phyloP scores from a whole-genome alignment of 371 early-diverging fungal species.

The Dichotomocladium elegans region DNA sequence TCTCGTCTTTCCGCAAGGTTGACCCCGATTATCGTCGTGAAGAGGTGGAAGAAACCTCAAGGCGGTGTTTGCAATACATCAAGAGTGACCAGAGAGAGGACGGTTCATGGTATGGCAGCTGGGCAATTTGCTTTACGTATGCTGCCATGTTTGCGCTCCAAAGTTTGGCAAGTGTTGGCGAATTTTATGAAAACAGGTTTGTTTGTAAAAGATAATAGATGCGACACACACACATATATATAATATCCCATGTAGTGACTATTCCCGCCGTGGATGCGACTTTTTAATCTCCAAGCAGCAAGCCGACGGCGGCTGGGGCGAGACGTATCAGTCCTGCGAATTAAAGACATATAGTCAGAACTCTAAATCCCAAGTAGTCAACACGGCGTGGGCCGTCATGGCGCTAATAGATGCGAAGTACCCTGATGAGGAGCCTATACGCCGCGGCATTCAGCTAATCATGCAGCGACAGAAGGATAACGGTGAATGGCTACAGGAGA shows the following conservation, averaged over 20 bases:
- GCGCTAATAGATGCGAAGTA: slow-evolving; percentile 88
- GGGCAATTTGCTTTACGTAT: slow-evolving; percentile 98
- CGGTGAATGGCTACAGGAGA: slow-evolving; percentile 96
- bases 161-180: slow-evolving; percentile 80
- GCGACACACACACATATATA: too few relatives aligned
- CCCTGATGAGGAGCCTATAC: slow-evolving; percentile 70
- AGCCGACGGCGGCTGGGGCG: slow-evolving; percentile 97
- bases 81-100: slow-evolving; percentile 69
- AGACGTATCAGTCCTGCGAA: slow-evolving; percentile 88
- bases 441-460: slow-evolving; percentile 76
- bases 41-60: slow-evolving; percentile 73
- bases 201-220: too few relatives aligned
- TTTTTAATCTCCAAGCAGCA: slow-evolving; percentile 85
- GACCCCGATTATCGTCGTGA: slow-evolving; percentile 78
- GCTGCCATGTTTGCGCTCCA: slow-evolving; percentile 94
- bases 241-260: slow-evolving; percentile 12
- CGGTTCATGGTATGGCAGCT: slow-evolving; percentile 94
- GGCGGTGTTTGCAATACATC: slow-evolving; percentile 72
- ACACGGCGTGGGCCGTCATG: slow-evolving; percentile 88
- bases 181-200: slow-evolving; percentile 76
- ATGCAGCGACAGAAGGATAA: slow-evolving; percentile 83
- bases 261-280: slow-evolving; percentile 65
- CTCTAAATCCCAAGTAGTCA: slow-evolving; percentile 81
- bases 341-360: slow-evolving; percentile 62
- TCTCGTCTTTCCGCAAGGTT: slow-evolving; percentile 71